Base-by-base conservation (phyloP, 495 filamentous ascomycete genomes). In the Bryoglossum gracile region DNA sequence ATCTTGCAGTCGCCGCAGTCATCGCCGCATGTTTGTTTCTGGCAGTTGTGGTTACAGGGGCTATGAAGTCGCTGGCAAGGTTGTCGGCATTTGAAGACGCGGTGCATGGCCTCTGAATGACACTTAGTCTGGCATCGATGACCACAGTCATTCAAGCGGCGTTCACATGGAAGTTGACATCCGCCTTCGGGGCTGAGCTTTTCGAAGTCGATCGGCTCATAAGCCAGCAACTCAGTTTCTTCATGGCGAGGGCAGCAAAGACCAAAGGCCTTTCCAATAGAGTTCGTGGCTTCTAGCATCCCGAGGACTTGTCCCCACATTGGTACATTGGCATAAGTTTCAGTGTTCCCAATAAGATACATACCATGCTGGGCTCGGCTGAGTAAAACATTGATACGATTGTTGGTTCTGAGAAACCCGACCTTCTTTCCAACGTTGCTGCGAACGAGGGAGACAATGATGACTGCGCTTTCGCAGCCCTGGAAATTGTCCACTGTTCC, bases 401-500 rank as follows among this genome's bases (percentile, higher is more conserved):
- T 92, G 52, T 80, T 71, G 26, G 86, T 76, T 14, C 68, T 70
- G 17, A 91, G 65, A 58, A 90, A 96, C 2, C 86, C 86, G 36
- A 86, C 78, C 8, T 68, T 62, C 26, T 68, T 51, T 3, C 43
- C 34, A 13, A 46, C 52, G 52, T 82, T 86, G 56, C 81, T 89
- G 44, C 90, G 72, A 8, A 95, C 90, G 0, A 96, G 69, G 0
- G 89, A 94, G 1, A 95, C 69, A 6, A 97, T 60, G n/a, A 95
- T 66, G 33, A 95, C 71, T 13, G 86, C 83, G 53, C 91, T 91
- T 57, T 97, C 89, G 59, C 95, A 88, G 24, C 91, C 91, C 58
- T 97, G 91, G 62, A 63, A 60, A 48, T 62, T 51, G 46, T 50
- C 50, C 53, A 92, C 78, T 0, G 83, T 92, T 6, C 86, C 83